Evolutionary conservation across 179 eudicot species (phyloP), one percentile per base, ranked within the genome.

Genomic region (Monotropa hypopitys): DNA sequence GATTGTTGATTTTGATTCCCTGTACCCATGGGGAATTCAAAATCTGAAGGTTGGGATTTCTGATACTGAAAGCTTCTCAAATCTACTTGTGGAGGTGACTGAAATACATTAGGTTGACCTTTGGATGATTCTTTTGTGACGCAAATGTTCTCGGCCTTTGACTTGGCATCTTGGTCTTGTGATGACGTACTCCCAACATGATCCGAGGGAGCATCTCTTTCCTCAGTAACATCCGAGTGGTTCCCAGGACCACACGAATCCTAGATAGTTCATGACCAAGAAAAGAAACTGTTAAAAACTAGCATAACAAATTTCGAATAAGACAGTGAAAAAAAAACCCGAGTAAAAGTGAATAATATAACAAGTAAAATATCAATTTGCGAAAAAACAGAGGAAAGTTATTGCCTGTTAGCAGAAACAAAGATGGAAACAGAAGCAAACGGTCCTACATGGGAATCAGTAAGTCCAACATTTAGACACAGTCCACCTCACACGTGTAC

Each of bases 221-320:
- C 98, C 76, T 90, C 96, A 46, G 91, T 90, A 68, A 88, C 84
- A 72, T 92, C 97, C 35, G 98, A 92, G 74, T 84, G 88, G 84
- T 79, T 89, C 76, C 90, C 98, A 42, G 84, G 94, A 85, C 92
- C 97, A 80, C 86, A 89, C 7, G 90, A 88, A 85, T 90, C 96
- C 98, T 94, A 83, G 50, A 76, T 21, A 50, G 75, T 65, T 68
- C 80, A 81, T 82, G 43, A 57, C 5, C 77, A 80, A 30, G 56
- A 65, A 21, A 47, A 74, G 13, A 75, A 47, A 21, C 2, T 38
- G 33, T 32, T 26, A 51, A 47, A 40, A 38, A 40, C 57, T 46
- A 70, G 73, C 56, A 49, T 35, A 5, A 47, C 32, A 62, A 21
- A 62, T 47, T 35, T 38, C 43, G 8, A 40, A 10, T 0, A 54